These are phyloP conservation scores for Leccinum obscurum DNA, from an alignment of 768 basidiomycete species.

Conservation along the genomic window DNA sequence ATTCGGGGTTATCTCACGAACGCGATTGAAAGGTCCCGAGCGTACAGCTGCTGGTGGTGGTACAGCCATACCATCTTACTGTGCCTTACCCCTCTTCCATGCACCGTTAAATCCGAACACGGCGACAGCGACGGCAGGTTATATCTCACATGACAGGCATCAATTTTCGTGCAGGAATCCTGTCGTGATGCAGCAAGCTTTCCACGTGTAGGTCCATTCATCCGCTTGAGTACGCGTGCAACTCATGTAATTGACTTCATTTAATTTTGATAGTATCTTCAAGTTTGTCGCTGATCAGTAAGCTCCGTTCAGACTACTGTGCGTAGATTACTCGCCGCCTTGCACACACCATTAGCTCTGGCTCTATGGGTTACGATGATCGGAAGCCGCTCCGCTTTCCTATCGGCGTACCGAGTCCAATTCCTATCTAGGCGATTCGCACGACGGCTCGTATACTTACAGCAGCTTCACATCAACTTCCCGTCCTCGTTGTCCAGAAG, in stretches of 20 bases:
- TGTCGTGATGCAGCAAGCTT: conserved; percentile 50
- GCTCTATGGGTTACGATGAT: conserved; percentile 49
- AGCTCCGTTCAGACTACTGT: not conserved
- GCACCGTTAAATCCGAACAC: conserved; percentile 29
- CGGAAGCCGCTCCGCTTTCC: conserved; percentile 49
- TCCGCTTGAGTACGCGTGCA: not conserved
- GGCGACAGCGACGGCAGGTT: conserved; percentile 36
- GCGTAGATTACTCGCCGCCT: not conserved
- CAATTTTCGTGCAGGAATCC: conserved; percentile 56
- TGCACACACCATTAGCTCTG: conserved; percentile 38
- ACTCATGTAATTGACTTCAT: not conserved
- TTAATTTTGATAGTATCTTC: conserved; percentile 42
- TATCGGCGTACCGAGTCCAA: conserved; percentile 52
- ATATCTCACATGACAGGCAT: conserved; percentile 60
- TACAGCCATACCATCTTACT: conserved; percentile 52
- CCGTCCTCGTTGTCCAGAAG: conserved; percentile 39
- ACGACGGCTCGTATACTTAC: conserved; percentile 39
- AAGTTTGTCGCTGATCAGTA: conserved; percentile 47
- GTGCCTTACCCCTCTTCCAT: conserved; percentile 56
- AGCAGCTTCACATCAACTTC: conserved; percentile 38
- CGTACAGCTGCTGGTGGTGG: conserved; percentile 41
- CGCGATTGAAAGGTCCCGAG: conserved; percentile 45
- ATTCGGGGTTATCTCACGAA: not conserved
- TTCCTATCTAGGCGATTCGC: conserved; percentile 59
- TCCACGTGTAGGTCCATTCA: conserved; percentile 52